These are phyloP conservation scores for Dendryphion nanum DNA, from an alignment of 2,329 filamentous ascomycete species.

Conservation along the genomic window DNA sequence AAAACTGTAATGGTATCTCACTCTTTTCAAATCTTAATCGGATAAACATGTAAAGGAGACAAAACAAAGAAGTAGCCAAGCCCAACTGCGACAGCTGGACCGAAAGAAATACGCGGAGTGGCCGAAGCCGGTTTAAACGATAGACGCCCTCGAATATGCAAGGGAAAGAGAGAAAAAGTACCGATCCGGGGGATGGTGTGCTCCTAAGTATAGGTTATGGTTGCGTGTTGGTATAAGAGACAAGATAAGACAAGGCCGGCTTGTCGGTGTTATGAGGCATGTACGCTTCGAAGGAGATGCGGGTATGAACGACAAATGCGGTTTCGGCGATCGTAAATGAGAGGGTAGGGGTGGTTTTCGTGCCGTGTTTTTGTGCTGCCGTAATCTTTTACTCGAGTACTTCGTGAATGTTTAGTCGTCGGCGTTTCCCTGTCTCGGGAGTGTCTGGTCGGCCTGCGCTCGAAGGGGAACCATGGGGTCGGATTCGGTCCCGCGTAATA, in stretches of 20 bases:
- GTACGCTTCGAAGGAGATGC: too few species aligned
- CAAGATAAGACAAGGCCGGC: constrained; percentile 10
- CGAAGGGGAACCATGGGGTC: constrained; percentile 27
- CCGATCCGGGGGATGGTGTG: neutral
- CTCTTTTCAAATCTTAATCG: neutral
- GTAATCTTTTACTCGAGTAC: constrained; percentile 32
- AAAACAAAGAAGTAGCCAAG: too few species aligned
- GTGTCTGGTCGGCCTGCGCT: constrained; percentile 29
- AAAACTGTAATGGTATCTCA: neutral
- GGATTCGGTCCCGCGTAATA: constrained; percentile 18
- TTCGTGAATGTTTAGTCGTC: constrained; percentile 37
- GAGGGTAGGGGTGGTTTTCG: too few species aligned
- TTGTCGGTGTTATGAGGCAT: too few species aligned
- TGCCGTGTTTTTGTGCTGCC: too few species aligned
- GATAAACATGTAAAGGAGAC: neutral
- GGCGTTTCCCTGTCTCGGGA: constrained; percentile 32
- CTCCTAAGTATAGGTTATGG: too few species aligned
- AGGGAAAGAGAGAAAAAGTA: constrained; percentile 5
- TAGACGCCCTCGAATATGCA: constrained; percentile 6
- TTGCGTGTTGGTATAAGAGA: neutral
- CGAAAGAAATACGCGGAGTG: too few species aligned
- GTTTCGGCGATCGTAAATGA: too few species aligned
- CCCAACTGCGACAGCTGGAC: too few species aligned
- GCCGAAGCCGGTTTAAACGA: too few species aligned
- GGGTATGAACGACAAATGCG: too few species aligned